Conservation (phyloP, 805 yeast species). For the Candida coleopterorum region DNA sequence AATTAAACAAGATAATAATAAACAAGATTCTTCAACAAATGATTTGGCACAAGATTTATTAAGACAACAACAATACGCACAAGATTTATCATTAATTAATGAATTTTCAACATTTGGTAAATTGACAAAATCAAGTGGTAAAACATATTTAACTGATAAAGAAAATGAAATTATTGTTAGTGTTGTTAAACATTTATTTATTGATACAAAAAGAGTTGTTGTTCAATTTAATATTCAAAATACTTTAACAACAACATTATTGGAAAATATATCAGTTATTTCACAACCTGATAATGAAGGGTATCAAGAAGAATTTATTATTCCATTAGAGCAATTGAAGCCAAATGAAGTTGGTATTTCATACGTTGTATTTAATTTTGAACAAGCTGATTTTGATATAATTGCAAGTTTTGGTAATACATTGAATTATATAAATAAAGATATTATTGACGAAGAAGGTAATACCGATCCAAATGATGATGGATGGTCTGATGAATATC, state of each 20-base stretch:
- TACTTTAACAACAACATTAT: constrained; percentile 72
- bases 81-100: constrained; percentile 64
- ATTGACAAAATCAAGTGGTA: constrained; percentile 64
- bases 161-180: constrained; percentile 91
- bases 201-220: constrained; percentile 60
- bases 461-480: constrained; percentile 62
- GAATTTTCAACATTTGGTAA: constrained; percentile 73
- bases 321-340: constrained; percentile 66
- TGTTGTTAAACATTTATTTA: constrained; percentile 77
- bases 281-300: constrained; percentile 58
- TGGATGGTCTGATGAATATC: constrained; percentile 92
- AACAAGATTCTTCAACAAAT: constrained; percentile 12
- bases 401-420: constrained; percentile 55
- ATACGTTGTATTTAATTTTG: constrained; percentile 65
- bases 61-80: constrained; percentile 61
- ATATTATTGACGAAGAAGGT: constrained; percentile 71
- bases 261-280: constrained; percentile 71
- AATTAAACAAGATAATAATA: constrained; percentile 9
- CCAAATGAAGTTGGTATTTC: constrained; percentile 72
- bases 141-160: constrained; percentile 72
- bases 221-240: constrained; percentile 81
- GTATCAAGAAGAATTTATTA: constrained; percentile 63
- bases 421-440: constrained; percentile 72
- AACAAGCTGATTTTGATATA: constrained; percentile 21
- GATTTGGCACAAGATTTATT: constrained; percentile 26